phyloP scores from a whole-genome alignment of 1,284 basidiomycete genomes.

The Ceratobasidium sp. region DNA sequence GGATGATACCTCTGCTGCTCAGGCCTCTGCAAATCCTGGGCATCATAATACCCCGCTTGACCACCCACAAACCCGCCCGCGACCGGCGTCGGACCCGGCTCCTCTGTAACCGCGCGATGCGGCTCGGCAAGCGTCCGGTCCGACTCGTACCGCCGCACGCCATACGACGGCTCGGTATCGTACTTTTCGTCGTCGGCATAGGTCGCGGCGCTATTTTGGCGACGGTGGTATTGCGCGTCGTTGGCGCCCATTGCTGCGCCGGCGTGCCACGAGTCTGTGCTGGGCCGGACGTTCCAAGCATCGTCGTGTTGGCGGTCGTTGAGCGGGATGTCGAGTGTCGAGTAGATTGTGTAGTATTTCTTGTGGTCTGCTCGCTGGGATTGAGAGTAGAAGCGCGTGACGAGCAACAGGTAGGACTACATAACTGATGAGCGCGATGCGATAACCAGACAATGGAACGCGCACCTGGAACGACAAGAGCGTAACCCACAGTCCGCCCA shows the following conservation, averaged over 20 bases:
- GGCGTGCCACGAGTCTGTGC: slow-evolving; percentile 49
- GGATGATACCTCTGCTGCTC: slow-evolving; percentile 63
- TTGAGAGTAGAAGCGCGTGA: slow-evolving; percentile 78
- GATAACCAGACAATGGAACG: slow-evolving; percentile 18
- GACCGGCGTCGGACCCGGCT: slow-evolving; percentile 61
- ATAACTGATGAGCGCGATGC: background rate
- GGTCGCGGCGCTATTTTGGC: slow-evolving; percentile 42
- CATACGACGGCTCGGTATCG: slow-evolving; percentile 46
- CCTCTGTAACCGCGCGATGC: slow-evolving; percentile 40
- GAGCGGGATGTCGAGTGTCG: slow-evolving; percentile 67
- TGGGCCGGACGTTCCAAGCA: slow-evolving; percentile 76
- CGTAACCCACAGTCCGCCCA: slow-evolving; percentile 86
- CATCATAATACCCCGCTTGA: slow-evolving; percentile 23
- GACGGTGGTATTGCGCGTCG: slow-evolving; percentile 47
- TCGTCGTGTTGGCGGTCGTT: slow-evolving; percentile 68
- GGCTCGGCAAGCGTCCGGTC: slow-evolving; percentile 32
- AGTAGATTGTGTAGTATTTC: slow-evolving; percentile 80
- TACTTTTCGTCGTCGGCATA: slow-evolving; percentile 42
- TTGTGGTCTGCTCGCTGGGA: slow-evolving; percentile 83
- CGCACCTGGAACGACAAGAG: slow-evolving; percentile 80
- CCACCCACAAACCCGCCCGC: slow-evolving; percentile 10
- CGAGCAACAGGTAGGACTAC: slow-evolving; percentile 76
- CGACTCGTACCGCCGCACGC: slow-evolving; percentile 19
- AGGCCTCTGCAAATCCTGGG: slow-evolving; percentile 53
- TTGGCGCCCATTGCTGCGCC: slow-evolving; percentile 48